Percentiles rank a stretch among this genome's conserved stretches.
phyloP scores from a whole-genome alignment of 345 rosid genomes.

The Litchi chinensis region DNA sequence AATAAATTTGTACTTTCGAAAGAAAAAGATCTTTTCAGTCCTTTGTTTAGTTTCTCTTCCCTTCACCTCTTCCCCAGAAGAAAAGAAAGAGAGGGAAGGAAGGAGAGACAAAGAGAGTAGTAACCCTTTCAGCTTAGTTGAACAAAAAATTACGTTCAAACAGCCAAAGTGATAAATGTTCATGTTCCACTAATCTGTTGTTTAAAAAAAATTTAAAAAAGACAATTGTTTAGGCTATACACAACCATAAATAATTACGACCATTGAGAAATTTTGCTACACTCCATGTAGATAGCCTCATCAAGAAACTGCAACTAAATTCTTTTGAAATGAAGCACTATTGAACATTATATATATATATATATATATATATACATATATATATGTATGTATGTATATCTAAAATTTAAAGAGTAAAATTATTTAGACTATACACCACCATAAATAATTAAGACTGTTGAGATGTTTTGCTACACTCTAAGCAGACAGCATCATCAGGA shows the following conservation, averaged over 20 bases:
- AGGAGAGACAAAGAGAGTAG: no score
- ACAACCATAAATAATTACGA: neutral
- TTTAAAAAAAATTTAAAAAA: neutral
- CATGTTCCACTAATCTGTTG: neutral
- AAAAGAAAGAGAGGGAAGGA: no score
- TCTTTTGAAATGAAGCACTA: neutral
- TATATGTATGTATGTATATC: neutral
- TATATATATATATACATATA: neutral
- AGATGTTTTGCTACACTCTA: constrained; percentile 12
- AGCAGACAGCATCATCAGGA: constrained; percentile 28
- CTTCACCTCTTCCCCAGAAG: no score
- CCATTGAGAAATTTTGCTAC: no score
- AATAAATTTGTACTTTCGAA: neutral
- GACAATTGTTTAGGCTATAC: neutral
- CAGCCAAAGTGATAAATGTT: neutral
- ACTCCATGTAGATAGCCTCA: constrained; percentile 26
- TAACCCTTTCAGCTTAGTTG: neutral
- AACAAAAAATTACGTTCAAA: neutral
- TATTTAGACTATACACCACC: neutral
- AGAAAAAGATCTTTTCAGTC: neutral
- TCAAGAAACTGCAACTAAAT: constrained; percentile 15
- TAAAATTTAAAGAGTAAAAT: neutral
- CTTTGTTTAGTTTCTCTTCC: neutral
- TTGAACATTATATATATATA: neutral
- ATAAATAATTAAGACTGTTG: neutral